A percentile compares a stretch with the other conserved stretches of the same genome.
Evolutionary conservation across 768 basidiomycete species (phyloP).

Genomic region (Boletus reticulatus): DNA sequence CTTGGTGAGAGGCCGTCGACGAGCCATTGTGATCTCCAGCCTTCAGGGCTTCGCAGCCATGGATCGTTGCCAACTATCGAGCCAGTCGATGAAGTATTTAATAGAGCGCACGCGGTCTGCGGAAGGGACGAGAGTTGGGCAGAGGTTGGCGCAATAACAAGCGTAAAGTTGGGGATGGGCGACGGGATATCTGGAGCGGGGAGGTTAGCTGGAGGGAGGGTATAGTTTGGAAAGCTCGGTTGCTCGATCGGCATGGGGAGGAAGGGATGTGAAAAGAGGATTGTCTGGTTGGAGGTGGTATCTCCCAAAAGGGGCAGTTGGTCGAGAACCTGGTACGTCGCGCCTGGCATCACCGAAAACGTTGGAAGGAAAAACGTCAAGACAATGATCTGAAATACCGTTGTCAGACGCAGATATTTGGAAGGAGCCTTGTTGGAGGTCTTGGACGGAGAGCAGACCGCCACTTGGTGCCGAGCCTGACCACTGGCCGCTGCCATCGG

Average conservation of each 20-base stretch:
- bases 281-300: conserved; percentile 67
- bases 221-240: conserved; percentile 74
- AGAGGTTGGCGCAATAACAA: conserved; percentile 55
- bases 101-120: conserved; percentile 61
- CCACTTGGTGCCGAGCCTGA: conserved; percentile 44
- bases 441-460: conserved; percentile 51
- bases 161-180: conserved; percentile 46
- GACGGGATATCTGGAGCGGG: conserved; percentile 42
- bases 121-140: conserved; percentile 41
- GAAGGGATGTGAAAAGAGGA: conserved; percentile 68
- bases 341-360: conserved; percentile 32
- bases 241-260: conserved; percentile 23
- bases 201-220: conserved; percentile 58
- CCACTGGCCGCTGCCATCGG: conserved; percentile 52
- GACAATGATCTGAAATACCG: conserved; percentile 26
- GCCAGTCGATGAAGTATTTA: conserved; percentile 36
- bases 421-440: conserved; percentile 42
- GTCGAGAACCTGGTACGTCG: conserved; percentile 45
- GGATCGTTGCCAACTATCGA: conserved; percentile 42
- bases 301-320: conserved; percentile 64
- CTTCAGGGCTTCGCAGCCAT: conserved; percentile 56
- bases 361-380: neutral
- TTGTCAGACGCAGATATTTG: conserved; percentile 56
- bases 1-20: conserved; percentile 53
- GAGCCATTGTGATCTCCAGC: conserved; percentile 71